Conservation (phyloP, 441 rosid genomes). For the Pelargonium cotyledonis region DNA sequence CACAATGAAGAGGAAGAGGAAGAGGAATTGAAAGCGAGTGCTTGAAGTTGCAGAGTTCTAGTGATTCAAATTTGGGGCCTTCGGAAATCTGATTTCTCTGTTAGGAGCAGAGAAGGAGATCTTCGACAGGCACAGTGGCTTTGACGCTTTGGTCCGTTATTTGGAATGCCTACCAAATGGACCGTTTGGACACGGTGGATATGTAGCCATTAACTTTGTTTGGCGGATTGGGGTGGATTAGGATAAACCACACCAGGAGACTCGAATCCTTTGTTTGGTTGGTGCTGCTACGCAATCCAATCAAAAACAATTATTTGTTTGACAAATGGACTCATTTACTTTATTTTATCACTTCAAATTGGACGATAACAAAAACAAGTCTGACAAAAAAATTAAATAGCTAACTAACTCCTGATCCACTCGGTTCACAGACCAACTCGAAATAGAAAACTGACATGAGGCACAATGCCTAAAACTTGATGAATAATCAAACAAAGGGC, state of each 20-base stretch:
- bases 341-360: too few relatives aligned
- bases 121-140: neutral
- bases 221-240: neutral
- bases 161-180: neutral
- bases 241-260: neutral
- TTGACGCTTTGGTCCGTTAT: neutral
- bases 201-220: neutral
- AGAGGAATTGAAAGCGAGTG: neutral
- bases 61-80: neutral
- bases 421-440: too few relatives aligned
- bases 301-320: too few relatives aligned
- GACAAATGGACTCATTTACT: too few relatives aligned
- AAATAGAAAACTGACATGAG: too few relatives aligned
- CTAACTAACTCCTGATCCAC: too few relatives aligned
- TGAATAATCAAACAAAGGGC: too few relatives aligned
- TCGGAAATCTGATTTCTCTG: neutral
- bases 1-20: neutral
- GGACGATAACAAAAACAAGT: too few relatives aligned
- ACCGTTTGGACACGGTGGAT: constrained; percentile 2
- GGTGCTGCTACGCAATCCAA: neutral
- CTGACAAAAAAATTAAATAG: too few relatives aligned
- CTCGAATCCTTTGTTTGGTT: neutral
- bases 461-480: too few relatives aligned
- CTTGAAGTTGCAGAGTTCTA: neutral
- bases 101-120: neutral